These are phyloP conservation scores for Heritiera littoralis DNA, from an alignment of 345 rosid genomes.

Conservation along the genomic window DNA sequence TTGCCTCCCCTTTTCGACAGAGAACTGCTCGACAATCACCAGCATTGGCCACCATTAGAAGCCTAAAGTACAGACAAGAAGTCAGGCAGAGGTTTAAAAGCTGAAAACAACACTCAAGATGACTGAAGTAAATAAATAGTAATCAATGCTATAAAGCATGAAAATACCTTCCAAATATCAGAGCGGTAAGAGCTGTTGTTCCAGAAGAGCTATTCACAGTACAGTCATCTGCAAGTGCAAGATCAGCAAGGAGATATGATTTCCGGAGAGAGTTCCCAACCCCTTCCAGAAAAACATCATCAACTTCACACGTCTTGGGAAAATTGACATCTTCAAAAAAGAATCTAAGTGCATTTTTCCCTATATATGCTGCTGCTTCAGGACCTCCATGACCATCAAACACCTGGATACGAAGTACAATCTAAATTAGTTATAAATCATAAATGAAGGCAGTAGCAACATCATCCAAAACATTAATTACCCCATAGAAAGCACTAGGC, in stretches of 20 bases:
- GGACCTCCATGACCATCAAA: conserved; percentile 98
- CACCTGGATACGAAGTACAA: conserved; percentile 37
- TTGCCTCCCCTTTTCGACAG: conserved; percentile 69
- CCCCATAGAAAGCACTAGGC: conserved; percentile 73
- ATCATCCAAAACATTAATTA: conserved; percentile 23
- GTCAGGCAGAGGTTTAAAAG: background rate
- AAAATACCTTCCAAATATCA: conserved; percentile 67
- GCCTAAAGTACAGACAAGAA: conserved; percentile 35
- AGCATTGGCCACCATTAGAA: conserved; percentile 75
- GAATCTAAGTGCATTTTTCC: conserved; percentile 48
- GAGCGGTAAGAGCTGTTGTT: conserved; percentile 76
- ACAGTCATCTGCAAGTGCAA: conserved; percentile 62
- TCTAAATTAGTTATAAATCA: conserved; percentile 18
- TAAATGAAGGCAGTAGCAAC: conserved; percentile 7
- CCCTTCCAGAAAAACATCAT: conserved; percentile 47
- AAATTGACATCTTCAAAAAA: conserved; percentile 61
- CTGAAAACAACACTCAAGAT: background rate
- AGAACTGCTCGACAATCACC: conserved; percentile 91
- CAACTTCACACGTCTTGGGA: conserved; percentile 56
- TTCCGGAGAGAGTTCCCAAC: conserved; percentile 53
- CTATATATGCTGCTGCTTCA: conserved; percentile 65
- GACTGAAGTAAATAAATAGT: background rate
- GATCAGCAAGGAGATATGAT: conserved; percentile 74
- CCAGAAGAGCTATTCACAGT: conserved; percentile 73
- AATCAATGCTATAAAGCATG: conserved; percentile 5